These are phyloP conservation scores for Austroboletus eburneus DNA, from an alignment of 768 basidiomycete species.

Conservation along the genomic window DNA sequence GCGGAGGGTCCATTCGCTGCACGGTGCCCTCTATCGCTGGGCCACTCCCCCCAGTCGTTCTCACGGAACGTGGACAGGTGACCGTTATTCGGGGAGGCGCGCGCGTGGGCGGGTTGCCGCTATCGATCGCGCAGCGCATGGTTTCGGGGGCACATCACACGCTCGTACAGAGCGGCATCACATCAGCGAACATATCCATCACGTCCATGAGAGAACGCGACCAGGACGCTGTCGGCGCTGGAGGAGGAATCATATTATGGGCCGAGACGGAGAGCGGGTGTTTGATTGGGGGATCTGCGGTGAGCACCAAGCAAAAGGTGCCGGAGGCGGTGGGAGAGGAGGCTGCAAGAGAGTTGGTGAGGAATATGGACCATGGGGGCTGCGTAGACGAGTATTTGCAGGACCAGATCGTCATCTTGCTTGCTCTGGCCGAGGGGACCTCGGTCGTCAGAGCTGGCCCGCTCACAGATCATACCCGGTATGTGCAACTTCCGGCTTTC, in stretches of 20 bases:
- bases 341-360: conserved; percentile 56
- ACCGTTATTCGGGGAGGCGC: conserved; percentile 50
- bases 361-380: conserved; percentile 58
- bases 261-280: conserved; percentile 69
- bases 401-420: conserved; percentile 77
- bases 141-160: conserved; percentile 44
- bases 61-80: conserved; percentile 57
- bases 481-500: conserved; percentile 6
- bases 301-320: conserved; percentile 48
- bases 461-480: conserved; percentile 68
- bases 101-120: conserved; percentile 65
- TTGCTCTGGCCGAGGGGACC: conserved; percentile 64
- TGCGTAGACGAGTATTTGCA: conserved; percentile 69
- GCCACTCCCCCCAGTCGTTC: conserved; percentile 43
- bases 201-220: conserved; percentile 44
- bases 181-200: conserved; percentile 27
- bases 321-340: conserved; percentile 50
- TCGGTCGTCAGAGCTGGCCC: conserved; percentile 56
- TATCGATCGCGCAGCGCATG: conserved; percentile 52
- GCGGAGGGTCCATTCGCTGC: conserved; percentile 60
- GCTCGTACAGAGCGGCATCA: conserved; percentile 38
- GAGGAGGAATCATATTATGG: conserved; percentile 72
- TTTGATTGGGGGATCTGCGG: conserved; percentile 62
- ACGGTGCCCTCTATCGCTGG: conserved; percentile 30
- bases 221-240: conserved; percentile 49